These are phyloP conservation scores for Artemisia tridentata DNA, from an alignment of 129 eudicot genomes.

Conservation along the genomic window DNA sequence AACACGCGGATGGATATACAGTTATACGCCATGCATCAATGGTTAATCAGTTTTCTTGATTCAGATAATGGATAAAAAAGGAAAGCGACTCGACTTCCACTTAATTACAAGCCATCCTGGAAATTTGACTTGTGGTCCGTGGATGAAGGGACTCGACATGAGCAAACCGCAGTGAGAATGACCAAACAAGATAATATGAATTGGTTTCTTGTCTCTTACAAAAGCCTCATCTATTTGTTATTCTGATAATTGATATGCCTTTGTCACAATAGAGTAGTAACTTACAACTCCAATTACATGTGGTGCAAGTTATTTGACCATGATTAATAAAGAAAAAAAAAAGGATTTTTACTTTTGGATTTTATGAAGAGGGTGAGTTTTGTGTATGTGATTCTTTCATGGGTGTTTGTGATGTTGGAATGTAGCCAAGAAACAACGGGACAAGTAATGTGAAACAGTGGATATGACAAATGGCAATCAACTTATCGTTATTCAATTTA, in stretches of 20 bases:
- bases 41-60: not conserved
- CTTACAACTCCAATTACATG: slow-evolving; percentile 21
- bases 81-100: slow-evolving; percentile 22
- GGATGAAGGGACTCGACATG: slow-evolving; percentile 31
- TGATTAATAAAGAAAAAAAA: not conserved
- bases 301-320: slow-evolving; percentile 16
- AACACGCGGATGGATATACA: not conserved
- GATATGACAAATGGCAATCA: slow-evolving; percentile 53
- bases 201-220: slow-evolving; percentile 23
- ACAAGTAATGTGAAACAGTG: slow-evolving; percentile 19
- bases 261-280: not conserved
- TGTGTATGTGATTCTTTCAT: slow-evolving; percentile 17
- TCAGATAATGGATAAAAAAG: not conserved
- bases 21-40: not conserved
- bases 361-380: slow-evolving; percentile 25
- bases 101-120: slow-evolving; percentile 22
- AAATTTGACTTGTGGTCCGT: slow-evolving; percentile 27
- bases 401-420: slow-evolving; percentile 30
- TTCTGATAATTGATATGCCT: slow-evolving; percentile 8
- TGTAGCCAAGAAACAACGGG: slow-evolving; percentile 31
- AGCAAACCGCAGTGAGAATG: slow-evolving; percentile 62
- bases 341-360: not conserved
- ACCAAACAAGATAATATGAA: slow-evolving; percentile 32
- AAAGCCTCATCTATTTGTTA: slow-evolving; percentile 19
- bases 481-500: slow-evolving; percentile 52